A percentile compares a stretch with the other conserved stretches of the same genome.
Evolutionary conservation across 179 eudicot species (phyloP).

Genomic region (Camellia oleifera): DNA sequence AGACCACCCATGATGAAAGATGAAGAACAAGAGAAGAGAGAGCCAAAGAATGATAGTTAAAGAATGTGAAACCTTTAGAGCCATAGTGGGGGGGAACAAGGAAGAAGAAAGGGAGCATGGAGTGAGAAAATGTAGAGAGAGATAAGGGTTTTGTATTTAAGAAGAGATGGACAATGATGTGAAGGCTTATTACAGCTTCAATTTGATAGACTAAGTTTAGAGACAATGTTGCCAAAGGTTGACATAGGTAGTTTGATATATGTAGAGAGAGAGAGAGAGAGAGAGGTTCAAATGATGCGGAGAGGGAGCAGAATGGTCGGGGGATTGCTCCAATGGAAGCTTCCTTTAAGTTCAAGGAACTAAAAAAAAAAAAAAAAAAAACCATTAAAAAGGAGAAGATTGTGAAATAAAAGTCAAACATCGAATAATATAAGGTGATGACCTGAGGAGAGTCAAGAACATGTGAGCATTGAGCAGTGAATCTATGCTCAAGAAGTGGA

Average conservation of each 20-base stretch:
- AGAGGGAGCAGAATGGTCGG: slow-evolving; percentile 13
- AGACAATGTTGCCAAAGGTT: slow-evolving; percentile 1
- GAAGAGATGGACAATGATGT: not conserved
- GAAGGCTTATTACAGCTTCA: not conserved
- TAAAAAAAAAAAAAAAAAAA: not conserved
- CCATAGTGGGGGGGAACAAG: not conserved
- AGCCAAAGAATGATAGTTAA: slow-evolving; percentile 13
- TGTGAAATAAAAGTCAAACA: slow-evolving; percentile 12
- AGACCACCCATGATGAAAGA: not conserved
- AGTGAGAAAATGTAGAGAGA: not conserved
- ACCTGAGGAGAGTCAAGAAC: too few relatives aligned
- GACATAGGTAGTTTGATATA: slow-evolving; percentile 5
- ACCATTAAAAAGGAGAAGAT: slow-evolving; percentile 15
- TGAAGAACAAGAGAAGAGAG: slow-evolving; percentile 3
- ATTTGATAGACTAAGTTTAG: not conserved
- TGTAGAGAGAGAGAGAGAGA: not conserved
- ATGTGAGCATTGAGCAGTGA: too few relatives aligned
- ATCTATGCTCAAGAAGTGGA: too few relatives aligned
- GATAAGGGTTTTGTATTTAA: not conserved
- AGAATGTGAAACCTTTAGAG: not conserved
- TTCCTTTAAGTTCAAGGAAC: slow-evolving; percentile 40
- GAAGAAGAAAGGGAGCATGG: not conserved
- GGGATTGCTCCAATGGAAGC: slow-evolving; percentile 17
- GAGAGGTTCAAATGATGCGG: slow-evolving; percentile 3
- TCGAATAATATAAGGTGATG: not conserved